Conservation (phyloP, 495 filamentous ascomycete species). For the Collariella sp. region DNA sequence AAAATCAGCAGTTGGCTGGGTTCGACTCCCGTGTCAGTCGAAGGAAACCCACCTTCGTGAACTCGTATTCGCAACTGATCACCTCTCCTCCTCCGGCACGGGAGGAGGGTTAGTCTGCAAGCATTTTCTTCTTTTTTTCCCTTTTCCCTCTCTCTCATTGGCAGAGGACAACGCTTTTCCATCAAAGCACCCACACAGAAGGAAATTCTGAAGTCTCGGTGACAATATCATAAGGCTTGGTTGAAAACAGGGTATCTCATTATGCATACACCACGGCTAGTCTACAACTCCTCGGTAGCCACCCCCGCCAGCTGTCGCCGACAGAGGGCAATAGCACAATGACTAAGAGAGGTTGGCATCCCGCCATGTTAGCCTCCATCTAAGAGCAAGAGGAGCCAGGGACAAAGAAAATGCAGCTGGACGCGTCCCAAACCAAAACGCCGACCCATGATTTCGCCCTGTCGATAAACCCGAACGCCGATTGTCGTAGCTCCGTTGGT, state of each 20-base stretch:
- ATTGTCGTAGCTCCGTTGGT: not conserved
- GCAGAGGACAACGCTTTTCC: too few relatives aligned
- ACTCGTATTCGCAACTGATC: too few relatives aligned
- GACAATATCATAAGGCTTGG: too few relatives aligned
- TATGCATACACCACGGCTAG: not conserved
- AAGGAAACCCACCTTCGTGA: too few relatives aligned
- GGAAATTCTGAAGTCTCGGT: too few relatives aligned
- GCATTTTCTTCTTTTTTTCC: too few relatives aligned
- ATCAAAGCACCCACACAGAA: too few relatives aligned
- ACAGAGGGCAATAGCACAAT: not conserved
- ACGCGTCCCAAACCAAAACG: slow-evolving; percentile 10
- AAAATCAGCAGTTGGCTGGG: too few relatives aligned
- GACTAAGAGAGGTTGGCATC: not conserved
- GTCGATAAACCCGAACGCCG: not conserved
- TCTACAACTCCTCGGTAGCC: not conserved
- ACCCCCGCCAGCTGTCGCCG: not conserved
- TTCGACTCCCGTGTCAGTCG: too few relatives aligned
- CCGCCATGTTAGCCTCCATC: slow-evolving; percentile 18
- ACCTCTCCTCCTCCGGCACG: too few relatives aligned
- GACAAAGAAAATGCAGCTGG: not conserved
- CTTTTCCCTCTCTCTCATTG: too few relatives aligned
- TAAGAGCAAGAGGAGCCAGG: not conserved
- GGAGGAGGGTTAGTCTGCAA: too few relatives aligned
- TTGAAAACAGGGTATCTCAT: slow-evolving; percentile 4
- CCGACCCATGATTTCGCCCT: not conserved